Evolutionary conservation across 2,329 filamentous ascomycete species (phyloP).

Genomic region (Pseudogymnoascus sp.): DNA sequence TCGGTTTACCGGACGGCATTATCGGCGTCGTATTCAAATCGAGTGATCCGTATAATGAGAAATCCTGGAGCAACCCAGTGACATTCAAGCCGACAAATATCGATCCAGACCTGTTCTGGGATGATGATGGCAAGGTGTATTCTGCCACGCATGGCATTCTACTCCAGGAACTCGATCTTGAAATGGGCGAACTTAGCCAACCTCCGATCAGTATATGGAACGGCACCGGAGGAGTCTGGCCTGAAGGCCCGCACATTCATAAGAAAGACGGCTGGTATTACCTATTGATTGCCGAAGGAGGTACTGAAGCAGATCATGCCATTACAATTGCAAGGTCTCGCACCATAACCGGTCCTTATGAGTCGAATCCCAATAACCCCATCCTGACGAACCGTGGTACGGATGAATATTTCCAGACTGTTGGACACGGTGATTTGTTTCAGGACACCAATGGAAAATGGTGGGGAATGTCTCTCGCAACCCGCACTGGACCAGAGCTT

Average conservation of each 20-base stretch:
- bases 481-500: constrained; percentile 31
- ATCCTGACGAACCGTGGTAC: constrained; percentile 45
- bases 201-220: constrained; percentile 46
- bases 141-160: constrained; percentile 39
- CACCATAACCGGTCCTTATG: constrained; percentile 53
- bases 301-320: constrained; percentile 52
- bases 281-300: constrained; percentile 50
- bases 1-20: constrained; percentile 20
- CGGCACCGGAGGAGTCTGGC: constrained; percentile 50
- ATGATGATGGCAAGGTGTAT: constrained; percentile 47
- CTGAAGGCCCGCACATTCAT: constrained; percentile 52
- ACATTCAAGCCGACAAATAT: constrained; percentile 54
- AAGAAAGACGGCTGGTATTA: constrained; percentile 52
- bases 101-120: constrained; percentile 52
- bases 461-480: constrained; percentile 33
- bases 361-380: constrained; percentile 48
- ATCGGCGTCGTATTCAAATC: constrained; percentile 28
- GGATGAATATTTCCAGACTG: constrained; percentile 37
- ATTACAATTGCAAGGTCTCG: constrained; percentile 48
- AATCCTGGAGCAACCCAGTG: constrained; percentile 53
- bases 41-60: constrained; percentile 42
- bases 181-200: constrained; percentile 46
- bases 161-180: constrained; percentile 33
- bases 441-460: constrained; percentile 33
- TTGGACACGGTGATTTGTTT: constrained; percentile 37